These are phyloP conservation scores for Carpinus fangiana DNA, from an alignment of 306 rosid species.

Conservation along the genomic window DNA sequence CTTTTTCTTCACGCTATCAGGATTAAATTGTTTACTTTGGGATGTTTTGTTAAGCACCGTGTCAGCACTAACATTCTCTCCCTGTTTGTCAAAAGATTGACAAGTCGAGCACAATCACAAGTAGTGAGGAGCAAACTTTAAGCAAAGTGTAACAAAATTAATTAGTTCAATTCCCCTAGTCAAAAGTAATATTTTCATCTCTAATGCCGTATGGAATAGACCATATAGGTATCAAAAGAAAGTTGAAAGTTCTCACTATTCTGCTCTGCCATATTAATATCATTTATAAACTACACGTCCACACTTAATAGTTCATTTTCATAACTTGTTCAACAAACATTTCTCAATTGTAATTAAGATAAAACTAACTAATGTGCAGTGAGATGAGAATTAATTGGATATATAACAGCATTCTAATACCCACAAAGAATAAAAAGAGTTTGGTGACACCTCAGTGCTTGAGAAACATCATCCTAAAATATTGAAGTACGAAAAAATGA, in stretches of 20 bases:
- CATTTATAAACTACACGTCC: not conserved
- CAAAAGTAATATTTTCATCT: not conserved
- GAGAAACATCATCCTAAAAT: constrained; percentile 8
- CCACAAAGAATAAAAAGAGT: not conserved
- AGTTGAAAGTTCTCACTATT: not conserved
- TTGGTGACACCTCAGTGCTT: constrained; percentile 16
- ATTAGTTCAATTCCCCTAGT: not conserved
- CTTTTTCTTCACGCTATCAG: constrained; percentile 60
- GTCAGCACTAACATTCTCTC: constrained; percentile 34
- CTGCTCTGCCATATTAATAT: constrained; percentile 11
- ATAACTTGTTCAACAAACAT: constrained; percentile 2
- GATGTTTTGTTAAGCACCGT: constrained; percentile 32
- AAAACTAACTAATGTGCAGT: not conserved
- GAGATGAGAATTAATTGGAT: not conserved
- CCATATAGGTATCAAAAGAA: not conserved
- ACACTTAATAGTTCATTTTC: not conserved
- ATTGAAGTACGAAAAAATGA: not conserved
- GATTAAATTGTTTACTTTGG: constrained; percentile 42
- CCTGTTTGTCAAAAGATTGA: constrained; percentile 46
- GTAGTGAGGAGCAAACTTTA: constrained; percentile 13
- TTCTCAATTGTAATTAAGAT: constrained; percentile 16
- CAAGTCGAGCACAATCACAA: constrained; percentile 25
- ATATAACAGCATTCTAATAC: constrained; percentile 3
- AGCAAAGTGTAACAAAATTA: not conserved
- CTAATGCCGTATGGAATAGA: not conserved